A percentile compares a stretch with the other conserved stretches of the same genome.
These are phyloP conservation scores for Boeremia lycopersici DNA, from an alignment of 2,329 filamentous ascomycete species.

Conservation along the genomic window DNA sequence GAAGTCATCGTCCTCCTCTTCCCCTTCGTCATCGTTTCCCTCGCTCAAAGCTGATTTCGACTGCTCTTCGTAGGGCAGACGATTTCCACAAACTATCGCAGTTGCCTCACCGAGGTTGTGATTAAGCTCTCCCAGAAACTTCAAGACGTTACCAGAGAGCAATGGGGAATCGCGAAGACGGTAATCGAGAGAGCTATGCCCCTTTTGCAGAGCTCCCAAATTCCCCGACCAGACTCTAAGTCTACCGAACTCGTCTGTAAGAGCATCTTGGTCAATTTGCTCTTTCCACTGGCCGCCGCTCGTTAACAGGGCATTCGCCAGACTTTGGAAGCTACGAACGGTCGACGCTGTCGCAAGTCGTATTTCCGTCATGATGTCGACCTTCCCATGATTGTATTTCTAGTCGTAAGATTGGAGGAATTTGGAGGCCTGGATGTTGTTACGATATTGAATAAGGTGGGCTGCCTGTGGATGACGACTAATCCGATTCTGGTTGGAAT, in stretches of 20 bases:
- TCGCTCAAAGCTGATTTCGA: constrained; percentile 6
- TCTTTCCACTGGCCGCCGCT: constrained; percentile 19
- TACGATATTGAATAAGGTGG: background rate
- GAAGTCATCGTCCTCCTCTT: constrained; percentile 34
- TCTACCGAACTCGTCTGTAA: constrained; percentile 46
- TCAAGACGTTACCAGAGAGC: constrained; percentile 41
- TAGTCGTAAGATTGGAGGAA: constrained; percentile 1
- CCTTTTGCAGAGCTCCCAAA: constrained; percentile 45
- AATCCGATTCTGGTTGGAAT: constrained; percentile 8
- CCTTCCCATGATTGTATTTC: constrained; percentile 17
- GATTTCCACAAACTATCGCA: constrained; percentile 34
- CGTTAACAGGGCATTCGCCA: constrained; percentile 27
- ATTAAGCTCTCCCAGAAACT: constrained; percentile 41
- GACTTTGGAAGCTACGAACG: constrained; percentile 37
- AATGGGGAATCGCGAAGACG: constrained; percentile 45
- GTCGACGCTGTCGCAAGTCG: constrained; percentile 38
- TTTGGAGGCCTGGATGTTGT: constrained; percentile 5
- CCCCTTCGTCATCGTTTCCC: constrained; percentile 20
- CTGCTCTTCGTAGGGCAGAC: constrained; percentile 45
- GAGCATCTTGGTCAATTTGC: constrained; percentile 33
- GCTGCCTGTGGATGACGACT: constrained; percentile 2
- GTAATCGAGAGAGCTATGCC: constrained; percentile 46
- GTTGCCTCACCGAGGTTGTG: constrained; percentile 37
- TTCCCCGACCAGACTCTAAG: constrained; percentile 47
- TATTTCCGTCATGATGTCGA: constrained; percentile 29